These are phyloP conservation scores for Cyclotella atomus DNA, from an alignment of 108 stramenopile genomes.

Conservation along the genomic window DNA sequence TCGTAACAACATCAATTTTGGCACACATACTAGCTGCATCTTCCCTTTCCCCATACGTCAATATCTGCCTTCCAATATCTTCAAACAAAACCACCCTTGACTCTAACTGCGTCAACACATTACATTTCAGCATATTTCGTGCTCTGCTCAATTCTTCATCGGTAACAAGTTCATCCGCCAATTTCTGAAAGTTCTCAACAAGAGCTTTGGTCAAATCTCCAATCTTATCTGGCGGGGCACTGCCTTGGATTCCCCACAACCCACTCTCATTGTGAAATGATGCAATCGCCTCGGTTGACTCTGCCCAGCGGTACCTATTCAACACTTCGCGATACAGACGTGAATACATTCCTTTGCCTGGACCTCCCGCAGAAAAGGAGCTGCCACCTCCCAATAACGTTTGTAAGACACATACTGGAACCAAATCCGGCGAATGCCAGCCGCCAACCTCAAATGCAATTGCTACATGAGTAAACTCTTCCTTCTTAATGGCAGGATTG, in stretches of 20 bases:
- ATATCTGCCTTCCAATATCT: constrained; percentile 96
- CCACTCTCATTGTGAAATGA: constrained; percentile 90
- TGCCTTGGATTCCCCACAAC: constrained; percentile 91
- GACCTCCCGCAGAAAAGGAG: constrained; percentile 98
- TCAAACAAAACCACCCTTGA: constrained; percentile 94
- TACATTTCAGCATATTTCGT: constrained; percentile 97
- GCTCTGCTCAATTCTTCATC: constrained; percentile 93
- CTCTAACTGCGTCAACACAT: constrained; percentile 97
- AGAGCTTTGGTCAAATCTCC: constrained; percentile 79
- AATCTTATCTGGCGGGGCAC: constrained; percentile 57
- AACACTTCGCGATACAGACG: constrained; percentile 96
- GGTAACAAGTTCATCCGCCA: constrained; percentile 73
- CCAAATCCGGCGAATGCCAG: constrained; percentile 91
- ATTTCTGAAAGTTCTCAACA: constrained; percentile 72
- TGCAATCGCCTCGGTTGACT: constrained; percentile 93
- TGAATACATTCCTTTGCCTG: constrained; percentile 99
- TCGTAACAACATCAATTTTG: constrained; percentile 94
- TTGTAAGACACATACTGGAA: constrained; percentile 95
- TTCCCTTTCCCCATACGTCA: constrained; percentile 92
- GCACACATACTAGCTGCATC: constrained; percentile 79
- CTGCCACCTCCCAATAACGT: constrained; percentile 95
- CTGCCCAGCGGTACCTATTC: constrained; percentile 92
- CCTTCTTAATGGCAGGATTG: constrained; percentile 49
- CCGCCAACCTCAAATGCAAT: constrained; percentile 95
- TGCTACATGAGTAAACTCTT: constrained; percentile 88